Evolutionary conservation across 495 filamentous ascomycete genomes (phyloP).

Genomic region (Talaromyces thailandensis): DNA sequence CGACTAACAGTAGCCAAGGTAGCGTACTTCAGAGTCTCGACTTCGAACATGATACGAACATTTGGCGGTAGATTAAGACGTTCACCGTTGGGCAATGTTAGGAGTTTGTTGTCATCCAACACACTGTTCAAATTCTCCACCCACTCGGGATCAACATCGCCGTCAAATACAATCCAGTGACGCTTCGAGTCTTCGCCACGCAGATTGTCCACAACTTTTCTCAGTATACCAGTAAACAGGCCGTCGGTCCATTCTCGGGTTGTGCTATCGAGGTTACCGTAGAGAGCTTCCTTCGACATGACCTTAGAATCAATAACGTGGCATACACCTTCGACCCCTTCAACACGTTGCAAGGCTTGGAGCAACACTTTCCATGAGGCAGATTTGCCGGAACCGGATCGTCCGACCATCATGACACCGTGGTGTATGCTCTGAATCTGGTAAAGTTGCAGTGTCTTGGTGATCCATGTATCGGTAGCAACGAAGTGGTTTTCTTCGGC

Average conservation of each 20-base stretch:
- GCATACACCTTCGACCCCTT: slow-evolving; percentile 85
- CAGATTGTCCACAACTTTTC: slow-evolving; percentile 98
- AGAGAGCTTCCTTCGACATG: slow-evolving; percentile 97
- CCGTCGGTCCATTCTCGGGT: slow-evolving; percentile 98
- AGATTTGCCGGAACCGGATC: slow-evolving; percentile 91
- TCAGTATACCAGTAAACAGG: slow-evolving; percentile 92
- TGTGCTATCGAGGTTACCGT: slow-evolving; percentile 90
- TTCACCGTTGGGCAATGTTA: slow-evolving; percentile 95
- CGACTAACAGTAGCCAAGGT: slow-evolving; percentile 95
- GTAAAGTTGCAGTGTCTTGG: slow-evolving; percentile 89
- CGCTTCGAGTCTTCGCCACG: slow-evolving; percentile 92
- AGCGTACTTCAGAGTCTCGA: slow-evolving; percentile 96
- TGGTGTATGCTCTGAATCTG: slow-evolving; percentile 98
- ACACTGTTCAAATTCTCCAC: slow-evolving; percentile 99
- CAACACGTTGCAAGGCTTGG: slow-evolving; percentile 81
- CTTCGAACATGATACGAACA: slow-evolving; percentile 98
- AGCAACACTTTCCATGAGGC: slow-evolving; percentile 91
- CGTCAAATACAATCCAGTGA: slow-evolving; percentile 99
- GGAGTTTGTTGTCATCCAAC: slow-evolving; percentile 94
- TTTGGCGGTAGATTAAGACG: slow-evolving; percentile 89
- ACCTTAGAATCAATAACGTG: slow-evolving; percentile 99
- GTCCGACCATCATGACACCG: slow-evolving; percentile 99
- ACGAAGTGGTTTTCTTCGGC: slow-evolving; percentile 76
- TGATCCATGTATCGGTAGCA: slow-evolving; percentile 90
- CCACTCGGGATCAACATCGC: slow-evolving; percentile 98